A percentile compares a stretch with the other conserved stretches of the same genome.
Conservation (phyloP, 2,329 filamentous ascomycete species). For the Pezicula carpinea region DNA sequence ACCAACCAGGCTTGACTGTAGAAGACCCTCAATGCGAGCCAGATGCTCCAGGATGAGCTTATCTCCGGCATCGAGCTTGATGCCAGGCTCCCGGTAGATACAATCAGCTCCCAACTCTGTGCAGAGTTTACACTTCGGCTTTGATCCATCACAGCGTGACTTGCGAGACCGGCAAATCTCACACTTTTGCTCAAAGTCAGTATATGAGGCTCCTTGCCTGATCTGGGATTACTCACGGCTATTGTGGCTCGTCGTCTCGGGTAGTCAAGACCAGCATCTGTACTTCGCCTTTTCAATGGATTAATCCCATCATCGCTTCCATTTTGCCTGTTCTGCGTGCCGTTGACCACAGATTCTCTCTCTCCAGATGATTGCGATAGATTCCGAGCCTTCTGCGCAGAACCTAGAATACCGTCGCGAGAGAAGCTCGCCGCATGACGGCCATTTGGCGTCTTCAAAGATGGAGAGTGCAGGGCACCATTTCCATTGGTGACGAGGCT, state of each 20-base stretch:
- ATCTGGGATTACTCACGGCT: slow-evolving; percentile 45
- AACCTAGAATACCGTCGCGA: slow-evolving; percentile 49
- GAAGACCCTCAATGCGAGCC: slow-evolving; percentile 69
- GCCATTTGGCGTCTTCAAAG: slow-evolving; percentile 47
- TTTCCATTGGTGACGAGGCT: slow-evolving; percentile 19
- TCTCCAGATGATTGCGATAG: slow-evolving; percentile 51
- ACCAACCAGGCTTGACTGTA: slow-evolving; percentile 63
- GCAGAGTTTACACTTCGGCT: slow-evolving; percentile 81
- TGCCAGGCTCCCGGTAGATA: slow-evolving; percentile 78
- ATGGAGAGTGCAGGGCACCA: slow-evolving; percentile 16
- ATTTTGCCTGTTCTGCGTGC: slow-evolving; percentile 35
- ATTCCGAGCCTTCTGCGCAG: slow-evolving; percentile 49
- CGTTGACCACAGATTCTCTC: slow-evolving; percentile 28
- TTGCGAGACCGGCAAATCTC: slow-evolving; percentile 79
- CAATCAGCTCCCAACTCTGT: slow-evolving; percentile 78
- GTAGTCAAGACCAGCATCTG: slow-evolving; percentile 58
- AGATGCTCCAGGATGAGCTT: slow-evolving; percentile 80
- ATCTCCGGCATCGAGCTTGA: slow-evolving; percentile 83
- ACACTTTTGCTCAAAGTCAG: slow-evolving; percentile 46
- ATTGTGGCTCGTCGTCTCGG: slow-evolving; percentile 61
- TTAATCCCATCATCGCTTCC: slow-evolving; percentile 49
- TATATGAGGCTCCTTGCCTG: slow-evolving; percentile 3
- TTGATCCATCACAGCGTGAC: slow-evolving; percentile 72
- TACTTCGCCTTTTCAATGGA: slow-evolving; percentile 57
- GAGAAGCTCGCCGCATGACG: slow-evolving; percentile 45